Evolutionary conservation across 306 rosid genomes (phyloP).

Genomic region (Nissolia schottii): DNA sequence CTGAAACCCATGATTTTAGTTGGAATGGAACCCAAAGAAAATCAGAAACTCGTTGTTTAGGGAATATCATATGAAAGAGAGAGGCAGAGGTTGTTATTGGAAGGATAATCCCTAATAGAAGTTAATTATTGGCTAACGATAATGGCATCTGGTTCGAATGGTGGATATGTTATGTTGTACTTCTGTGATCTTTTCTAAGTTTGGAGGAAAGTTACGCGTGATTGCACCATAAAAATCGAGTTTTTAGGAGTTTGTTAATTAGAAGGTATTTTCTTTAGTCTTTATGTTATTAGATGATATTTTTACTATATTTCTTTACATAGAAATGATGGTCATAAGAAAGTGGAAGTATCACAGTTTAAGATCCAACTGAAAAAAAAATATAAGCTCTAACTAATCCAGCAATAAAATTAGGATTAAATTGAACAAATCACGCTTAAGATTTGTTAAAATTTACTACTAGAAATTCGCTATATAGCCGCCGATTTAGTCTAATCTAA

Average conservation of each 20-base stretch:
- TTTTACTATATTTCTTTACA: too few relatives aligned
- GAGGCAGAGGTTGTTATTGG: slow-evolving; percentile 39
- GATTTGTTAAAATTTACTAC: too few relatives aligned
- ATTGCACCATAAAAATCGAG: neutral
- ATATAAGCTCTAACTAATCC: too few relatives aligned
- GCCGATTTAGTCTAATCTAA: neutral
- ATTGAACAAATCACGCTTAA: too few relatives aligned
- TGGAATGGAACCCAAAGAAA: neutral
- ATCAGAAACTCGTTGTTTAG: neutral
- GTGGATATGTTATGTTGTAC: slow-evolving; percentile 23
- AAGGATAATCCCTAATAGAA: slow-evolving; percentile 44
- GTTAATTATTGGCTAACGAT: slow-evolving; percentile 40
- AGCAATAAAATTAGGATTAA: too few relatives aligned
- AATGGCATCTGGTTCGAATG: slow-evolving; percentile 6
- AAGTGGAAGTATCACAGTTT: too few relatives aligned
- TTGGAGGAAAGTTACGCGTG: neutral
- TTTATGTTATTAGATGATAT: too few relatives aligned
- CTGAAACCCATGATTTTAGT: slow-evolving; percentile 54
- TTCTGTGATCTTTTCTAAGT: neutral
- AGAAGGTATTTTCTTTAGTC: neutral
- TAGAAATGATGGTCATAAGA: too few relatives aligned
- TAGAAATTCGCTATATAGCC: too few relatives aligned
- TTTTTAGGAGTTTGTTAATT: slow-evolving; percentile 9
- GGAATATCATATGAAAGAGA: slow-evolving; percentile 44
- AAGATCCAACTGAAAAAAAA: too few relatives aligned